Base-by-base conservation (phyloP, 352 stramenopile genomes). In the Phytophthora cryptogea region DNA sequence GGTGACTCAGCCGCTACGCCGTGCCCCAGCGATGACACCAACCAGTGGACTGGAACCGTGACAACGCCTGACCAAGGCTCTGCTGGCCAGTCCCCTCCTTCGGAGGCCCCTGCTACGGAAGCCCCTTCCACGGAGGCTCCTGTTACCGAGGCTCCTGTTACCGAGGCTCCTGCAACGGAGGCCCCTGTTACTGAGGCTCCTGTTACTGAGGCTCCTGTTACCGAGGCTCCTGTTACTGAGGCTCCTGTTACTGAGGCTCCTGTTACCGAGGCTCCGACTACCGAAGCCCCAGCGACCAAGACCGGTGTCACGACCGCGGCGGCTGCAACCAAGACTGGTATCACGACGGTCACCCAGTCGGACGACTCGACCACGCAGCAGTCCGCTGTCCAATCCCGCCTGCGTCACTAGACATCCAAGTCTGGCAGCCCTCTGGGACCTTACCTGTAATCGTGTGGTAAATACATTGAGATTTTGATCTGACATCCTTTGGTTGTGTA, bases 41-140 rank as follows among this genome's bases (percentile, higher is more conserved):
- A 54, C 41, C 61, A 65, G 23, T 64, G 47, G 54, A 55, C 46
- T 33, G 54, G 54, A 13, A 53, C 48, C 14, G 53, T 63, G 39
- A 66, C 50, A 20, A 51, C 55, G 9, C 51, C 55, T 23, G 30
- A 46, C 36, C 50, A 61, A 45, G 31, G 17, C 20, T 50, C 40
- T 4, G 8, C 39, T 27, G 40, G 39, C 13, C 48, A 59, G 45
- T 37, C 46, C 4, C 4, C 39, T 13, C n/a, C 49, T 26, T 4
- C 47, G 16, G 47, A 23, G 20, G 20, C 57, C 4, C 3, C 47
- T 54, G 33, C 31, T 20, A 20, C 49, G 30, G 36, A 54, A 2
- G 17, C 40, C 42, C 40, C 9, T 9, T 2, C 31, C 44, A 43
- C 31, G 7, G 26, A 26, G 6, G 45, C 11, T 23, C 10, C 27